Evolutionary conservation across 352 stramenopile genomes (phyloP).

Genomic region (Globisporangium nodosum): DNA sequence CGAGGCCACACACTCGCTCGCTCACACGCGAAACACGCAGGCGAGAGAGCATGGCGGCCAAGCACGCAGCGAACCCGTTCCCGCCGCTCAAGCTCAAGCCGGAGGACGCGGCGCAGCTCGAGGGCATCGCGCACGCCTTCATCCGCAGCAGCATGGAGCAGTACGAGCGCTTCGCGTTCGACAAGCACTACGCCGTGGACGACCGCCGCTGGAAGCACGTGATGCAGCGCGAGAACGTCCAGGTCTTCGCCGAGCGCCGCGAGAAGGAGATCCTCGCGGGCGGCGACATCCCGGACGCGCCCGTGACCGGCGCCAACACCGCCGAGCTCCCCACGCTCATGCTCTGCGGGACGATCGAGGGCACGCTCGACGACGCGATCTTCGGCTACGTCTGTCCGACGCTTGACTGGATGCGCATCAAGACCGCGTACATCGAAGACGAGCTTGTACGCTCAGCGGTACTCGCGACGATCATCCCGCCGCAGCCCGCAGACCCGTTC

Average conservation of each 20-base stretch:
- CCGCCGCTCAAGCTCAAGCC: slow-evolving; percentile 7
- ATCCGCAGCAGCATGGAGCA: slow-evolving; percentile 5
- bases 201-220: slow-evolving; percentile 12
- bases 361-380: slow-evolving; percentile 15
- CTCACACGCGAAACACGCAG: no score
- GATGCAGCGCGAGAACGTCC: slow-evolving; percentile 7
- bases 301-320: background rate
- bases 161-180: slow-evolving; percentile 12
- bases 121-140: slow-evolving; percentile 9
- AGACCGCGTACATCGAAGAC: slow-evolving; percentile 49
- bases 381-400: slow-evolving; percentile 17
- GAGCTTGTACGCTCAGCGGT: slow-evolving; percentile 42
- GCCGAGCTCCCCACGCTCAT: slow-evolving; percentile 6
- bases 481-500: slow-evolving; percentile 37
- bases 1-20: no score
- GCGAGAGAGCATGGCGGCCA: no score
- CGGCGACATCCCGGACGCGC: slow-evolving; percentile 1
- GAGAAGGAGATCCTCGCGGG: background rate
- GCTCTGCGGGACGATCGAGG: slow-evolving; percentile 13
- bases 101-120: slow-evolving; percentile 11
- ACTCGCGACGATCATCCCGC: slow-evolving; percentile 29
- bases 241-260: slow-evolving; percentile 7
- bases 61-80: slow-evolving; percentile 1
- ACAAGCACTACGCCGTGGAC: slow-evolving; percentile 4
- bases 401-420: slow-evolving; percentile 42